A percentile compares a stretch with the other conserved stretches of the same genome.
These are phyloP conservation scores for Monosporascus ibericus DNA, from an alignment of 2,329 filamentous ascomycete species.

Conservation along the genomic window DNA sequence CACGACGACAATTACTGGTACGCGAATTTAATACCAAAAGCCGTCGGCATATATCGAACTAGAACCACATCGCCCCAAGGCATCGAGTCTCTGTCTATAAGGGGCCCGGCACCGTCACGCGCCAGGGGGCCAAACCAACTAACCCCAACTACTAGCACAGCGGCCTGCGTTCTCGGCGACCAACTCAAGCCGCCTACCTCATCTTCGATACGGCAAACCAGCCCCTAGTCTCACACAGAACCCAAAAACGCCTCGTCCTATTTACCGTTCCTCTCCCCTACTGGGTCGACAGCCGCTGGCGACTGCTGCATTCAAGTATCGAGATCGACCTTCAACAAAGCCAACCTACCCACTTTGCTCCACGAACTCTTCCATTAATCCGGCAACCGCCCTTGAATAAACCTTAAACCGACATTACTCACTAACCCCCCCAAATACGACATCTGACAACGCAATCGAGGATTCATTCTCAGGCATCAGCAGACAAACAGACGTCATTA, in stretches of 20 bases:
- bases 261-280: slow-evolving; percentile 3
- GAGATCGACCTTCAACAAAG: neutral
- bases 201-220: neutral
- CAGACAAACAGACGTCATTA: neutral
- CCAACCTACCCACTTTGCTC: neutral
- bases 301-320: slow-evolving; percentile 5
- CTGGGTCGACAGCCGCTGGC: slow-evolving; percentile 10
- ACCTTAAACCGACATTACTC: neutral
- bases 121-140: neutral
- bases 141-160: neutral
- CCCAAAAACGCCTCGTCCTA: neutral
- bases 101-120: neutral
- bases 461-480: neutral
- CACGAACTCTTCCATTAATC: neutral
- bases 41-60: too few species aligned
- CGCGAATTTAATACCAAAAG: too few species aligned
- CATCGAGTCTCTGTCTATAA: neutral
- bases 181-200: neutral
- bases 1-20: neutral
- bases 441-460: neutral
- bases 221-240: neutral
- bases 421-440: neutral
- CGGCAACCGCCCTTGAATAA: neutral
- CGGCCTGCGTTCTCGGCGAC: too few species aligned
- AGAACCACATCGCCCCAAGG: too few species aligned